These are phyloP conservation scores for Inosperma sp. DNA, from an alignment of 768 basidiomycete genomes.

Conservation along the genomic window DNA sequence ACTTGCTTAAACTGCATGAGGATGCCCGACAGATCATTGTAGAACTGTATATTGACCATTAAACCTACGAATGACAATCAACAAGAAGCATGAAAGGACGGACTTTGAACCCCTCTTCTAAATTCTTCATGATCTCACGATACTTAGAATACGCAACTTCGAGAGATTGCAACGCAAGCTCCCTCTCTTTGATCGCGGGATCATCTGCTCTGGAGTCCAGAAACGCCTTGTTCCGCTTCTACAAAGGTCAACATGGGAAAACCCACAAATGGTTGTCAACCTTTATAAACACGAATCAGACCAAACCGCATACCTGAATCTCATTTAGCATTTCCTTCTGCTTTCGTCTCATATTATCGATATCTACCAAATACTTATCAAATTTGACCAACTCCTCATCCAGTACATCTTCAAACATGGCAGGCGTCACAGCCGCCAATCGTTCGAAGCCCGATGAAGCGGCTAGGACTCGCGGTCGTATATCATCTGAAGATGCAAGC, in stretches of 20 bases:
- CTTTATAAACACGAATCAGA: background rate
- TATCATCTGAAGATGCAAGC: constrained; percentile 65
- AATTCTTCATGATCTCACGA: constrained; percentile 74
- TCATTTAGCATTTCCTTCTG: constrained; percentile 63
- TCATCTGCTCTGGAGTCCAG: constrained; percentile 75
- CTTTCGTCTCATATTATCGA: constrained; percentile 47
- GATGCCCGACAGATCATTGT: constrained; percentile 77
- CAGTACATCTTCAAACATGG: constrained; percentile 82
- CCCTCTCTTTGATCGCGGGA: constrained; percentile 70
- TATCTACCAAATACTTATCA: constrained; percentile 63
- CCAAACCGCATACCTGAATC: constrained; percentile 53
- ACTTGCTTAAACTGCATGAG: constrained; percentile 69
- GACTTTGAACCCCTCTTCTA: constrained; percentile 87
- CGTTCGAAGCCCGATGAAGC: constrained; percentile 64
- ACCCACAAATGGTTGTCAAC: background rate
- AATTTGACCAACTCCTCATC: constrained; percentile 80
- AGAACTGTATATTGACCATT: constrained; percentile 61
- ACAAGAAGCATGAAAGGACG: constrained; percentile 7
- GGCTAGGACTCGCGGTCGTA: constrained; percentile 60
- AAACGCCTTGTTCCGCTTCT: constrained; percentile 68
- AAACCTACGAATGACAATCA: background rate
- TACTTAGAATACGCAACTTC: constrained; percentile 87
- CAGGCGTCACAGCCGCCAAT: constrained; percentile 68
- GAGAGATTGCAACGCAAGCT: constrained; percentile 74
- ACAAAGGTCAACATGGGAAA: constrained; percentile 5